These are phyloP conservation scores for Saturnispora ahearnii DNA, from an alignment of 805 yeast species.

Conservation along the genomic window DNA sequence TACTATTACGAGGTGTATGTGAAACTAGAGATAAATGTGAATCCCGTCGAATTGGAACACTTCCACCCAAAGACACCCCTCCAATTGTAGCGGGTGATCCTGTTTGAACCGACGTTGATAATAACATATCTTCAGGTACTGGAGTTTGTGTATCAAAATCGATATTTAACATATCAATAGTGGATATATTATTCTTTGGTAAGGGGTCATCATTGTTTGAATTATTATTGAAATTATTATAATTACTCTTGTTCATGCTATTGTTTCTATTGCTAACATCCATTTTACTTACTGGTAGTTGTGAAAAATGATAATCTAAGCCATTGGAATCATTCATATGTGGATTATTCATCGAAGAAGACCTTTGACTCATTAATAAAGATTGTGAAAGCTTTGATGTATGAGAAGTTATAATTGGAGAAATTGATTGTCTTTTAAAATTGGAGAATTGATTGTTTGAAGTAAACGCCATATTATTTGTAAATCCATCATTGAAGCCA, in stretches of 20 bases:
- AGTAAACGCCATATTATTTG: neutral
- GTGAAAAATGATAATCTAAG: neutral
- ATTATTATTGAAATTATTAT: neutral
- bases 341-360: neutral
- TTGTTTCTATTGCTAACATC: neutral
- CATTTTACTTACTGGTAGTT: neutral
- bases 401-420: slow-evolving; percentile 19
- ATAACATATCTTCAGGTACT: slow-evolving; percentile 12
- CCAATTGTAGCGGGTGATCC: slow-evolving; percentile 9
- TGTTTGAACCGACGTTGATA: slow-evolving; percentile 11
- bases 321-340: neutral
- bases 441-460: slow-evolving; percentile 3
- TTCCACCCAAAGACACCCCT: slow-evolving; percentile 6
- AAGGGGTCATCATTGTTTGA: neutral
- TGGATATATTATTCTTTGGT: neutral
- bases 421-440: slow-evolving; percentile 20
- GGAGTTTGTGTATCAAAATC: slow-evolving; percentile 10
- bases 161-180: slow-evolving; percentile 2
- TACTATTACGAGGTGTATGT: slow-evolving; percentile 1
- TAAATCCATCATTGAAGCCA: neutral
- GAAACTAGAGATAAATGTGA: slow-evolving; percentile 6
- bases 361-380: slow-evolving; percentile 10
- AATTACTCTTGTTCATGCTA: neutral
- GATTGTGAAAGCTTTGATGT: slow-evolving; percentile 25
- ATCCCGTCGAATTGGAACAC: slow-evolving; percentile 7